Conservation (phyloP, 768 basidiomycete species). For the Gloeopeniophorella convolvens region DNA sequence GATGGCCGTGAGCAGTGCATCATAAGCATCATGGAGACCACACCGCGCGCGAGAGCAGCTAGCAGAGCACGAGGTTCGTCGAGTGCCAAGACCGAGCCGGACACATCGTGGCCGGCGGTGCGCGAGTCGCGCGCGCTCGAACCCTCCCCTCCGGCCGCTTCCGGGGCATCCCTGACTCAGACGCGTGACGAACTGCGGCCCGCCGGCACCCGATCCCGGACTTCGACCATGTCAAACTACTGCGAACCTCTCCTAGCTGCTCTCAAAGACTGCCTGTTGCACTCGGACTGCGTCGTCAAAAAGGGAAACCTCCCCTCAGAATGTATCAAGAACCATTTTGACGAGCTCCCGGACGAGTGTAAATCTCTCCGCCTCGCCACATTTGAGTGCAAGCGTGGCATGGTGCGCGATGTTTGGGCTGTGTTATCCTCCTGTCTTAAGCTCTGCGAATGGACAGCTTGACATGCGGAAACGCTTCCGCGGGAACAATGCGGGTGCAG, state of each 20-base stretch:
- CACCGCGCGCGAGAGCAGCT: not conserved
- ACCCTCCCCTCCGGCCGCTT: not conserved
- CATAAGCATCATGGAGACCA: no score
- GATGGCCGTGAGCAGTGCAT: not conserved
- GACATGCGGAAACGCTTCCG: constrained; percentile 83
- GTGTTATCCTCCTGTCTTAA: not conserved
- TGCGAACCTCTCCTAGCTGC: constrained; percentile 72
- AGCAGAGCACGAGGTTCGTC: not conserved
- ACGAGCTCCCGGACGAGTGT: constrained; percentile 78
- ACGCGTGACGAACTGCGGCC: not conserved
- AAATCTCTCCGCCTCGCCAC: constrained; percentile 71
- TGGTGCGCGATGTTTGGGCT: constrained; percentile 40
- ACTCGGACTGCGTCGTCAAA: constrained; percentile 82
- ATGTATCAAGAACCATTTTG: constrained; percentile 67
- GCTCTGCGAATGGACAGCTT: constrained; percentile 37
- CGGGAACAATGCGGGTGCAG: constrained; percentile 57
- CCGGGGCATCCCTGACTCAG: not conserved
- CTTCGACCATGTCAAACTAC: constrained; percentile 60
- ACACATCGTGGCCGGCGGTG: no score
- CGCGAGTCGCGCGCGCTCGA: not conserved
- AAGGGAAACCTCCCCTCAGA: constrained; percentile 76
- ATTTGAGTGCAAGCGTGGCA: constrained; percentile 86
- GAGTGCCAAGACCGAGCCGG: not conserved
- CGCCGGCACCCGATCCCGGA: not conserved
- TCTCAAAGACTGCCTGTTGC: constrained; percentile 77